phyloP scores from a whole-genome alignment of 495 filamentous ascomycete genomes.

The Neurospora cerealis region DNA sequence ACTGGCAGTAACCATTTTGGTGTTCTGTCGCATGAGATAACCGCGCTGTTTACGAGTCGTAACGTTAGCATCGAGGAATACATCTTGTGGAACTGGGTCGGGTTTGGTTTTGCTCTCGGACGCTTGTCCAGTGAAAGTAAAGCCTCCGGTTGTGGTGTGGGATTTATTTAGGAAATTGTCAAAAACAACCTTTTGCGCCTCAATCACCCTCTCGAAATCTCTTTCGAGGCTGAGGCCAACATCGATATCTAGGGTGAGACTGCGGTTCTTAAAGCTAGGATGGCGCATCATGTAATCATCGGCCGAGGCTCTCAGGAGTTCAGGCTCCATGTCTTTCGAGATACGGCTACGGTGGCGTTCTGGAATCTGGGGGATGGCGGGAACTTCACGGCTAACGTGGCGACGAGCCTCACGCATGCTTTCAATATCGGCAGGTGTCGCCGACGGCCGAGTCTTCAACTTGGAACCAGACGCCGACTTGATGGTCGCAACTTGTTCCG shows the following conservation, averaged over 20 bases:
- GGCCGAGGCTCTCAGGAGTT: conserved; percentile 12
- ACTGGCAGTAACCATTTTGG: conserved; percentile 89
- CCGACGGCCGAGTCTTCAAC: conserved; percentile 82
- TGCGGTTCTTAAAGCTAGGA: conserved; percentile 48
- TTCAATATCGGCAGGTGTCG: conserved; percentile 73
- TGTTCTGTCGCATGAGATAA: conserved; percentile 97
- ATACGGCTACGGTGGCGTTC: conserved; percentile 46
- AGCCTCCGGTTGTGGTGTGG: not conserved
- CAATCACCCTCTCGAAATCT: conserved; percentile 92
- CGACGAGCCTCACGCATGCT: conserved; percentile 82
- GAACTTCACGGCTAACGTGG: conserved; percentile 64
- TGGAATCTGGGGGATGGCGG: conserved; percentile 52
- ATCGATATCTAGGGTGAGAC: conserved; percentile 63
- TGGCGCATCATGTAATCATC: conserved; percentile 38
- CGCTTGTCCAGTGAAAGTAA: not conserved
- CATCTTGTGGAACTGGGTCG: not conserved
- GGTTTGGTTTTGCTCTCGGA: not conserved
- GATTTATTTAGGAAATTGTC: conserved; percentile 27
- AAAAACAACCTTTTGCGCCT: conserved; percentile 90
- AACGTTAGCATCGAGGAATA: conserved; percentile 45
- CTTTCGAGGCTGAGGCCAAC: conserved; percentile 77
- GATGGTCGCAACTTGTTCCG: conserved; percentile 82
- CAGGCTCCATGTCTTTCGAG: conserved; percentile 33
- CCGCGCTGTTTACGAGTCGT: conserved; percentile 66
- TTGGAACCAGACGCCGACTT: conserved; percentile 72